phyloP scores from a whole-genome alignment of 768 basidiomycete genomes.

The Daedaleopsis nitida region DNA sequence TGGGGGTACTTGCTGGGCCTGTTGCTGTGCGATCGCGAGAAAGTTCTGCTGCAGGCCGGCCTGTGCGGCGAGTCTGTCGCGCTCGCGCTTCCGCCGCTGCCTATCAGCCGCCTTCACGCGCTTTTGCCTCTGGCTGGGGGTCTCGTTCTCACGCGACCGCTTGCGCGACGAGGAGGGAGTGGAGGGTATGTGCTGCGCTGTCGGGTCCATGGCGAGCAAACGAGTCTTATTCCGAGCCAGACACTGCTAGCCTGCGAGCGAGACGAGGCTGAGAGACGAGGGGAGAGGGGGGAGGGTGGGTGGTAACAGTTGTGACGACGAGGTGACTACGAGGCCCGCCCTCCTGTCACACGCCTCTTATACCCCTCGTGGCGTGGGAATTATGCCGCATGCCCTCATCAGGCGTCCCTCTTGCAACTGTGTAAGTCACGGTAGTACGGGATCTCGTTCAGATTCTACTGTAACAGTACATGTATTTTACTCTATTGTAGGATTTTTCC shows the following conservation, averaged over 20 bases:
- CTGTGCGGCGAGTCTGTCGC: conserved; percentile 50
- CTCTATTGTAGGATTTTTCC: conserved; percentile 12
- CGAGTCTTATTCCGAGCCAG: conserved; percentile 20
- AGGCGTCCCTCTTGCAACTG: background rate
- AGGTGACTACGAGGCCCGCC: conserved; percentile 27
- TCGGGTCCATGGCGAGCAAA: conserved; percentile 27
- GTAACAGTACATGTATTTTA: conserved; percentile 2
- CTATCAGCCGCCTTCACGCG: conserved; percentile 87
- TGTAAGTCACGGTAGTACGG: no score
- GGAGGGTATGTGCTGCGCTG: conserved; percentile 19
- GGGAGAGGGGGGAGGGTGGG: conserved; percentile 14
- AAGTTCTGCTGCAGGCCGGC: conserved; percentile 30
- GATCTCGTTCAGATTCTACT: background rate
- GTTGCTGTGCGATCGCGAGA: conserved; percentile 28
- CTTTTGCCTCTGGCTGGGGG: conserved; percentile 70
- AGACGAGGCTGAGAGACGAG: background rate
- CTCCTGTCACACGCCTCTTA: conserved; percentile 32
- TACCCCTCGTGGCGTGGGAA: conserved; percentile 32
- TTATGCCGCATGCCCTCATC: background rate
- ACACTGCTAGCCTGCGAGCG: conserved; percentile 19
- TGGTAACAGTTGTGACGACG: conserved; percentile 38
- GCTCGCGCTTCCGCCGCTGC: conserved; percentile 81
- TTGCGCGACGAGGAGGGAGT: conserved; percentile 43
- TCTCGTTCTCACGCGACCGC: conserved; percentile 72
- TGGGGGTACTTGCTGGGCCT: conserved; percentile 24